Percentiles rank a stretch among this genome's conserved stretches.
Conservation (phyloP, 164 flowering plant species). For the Piper longum region DNA sequence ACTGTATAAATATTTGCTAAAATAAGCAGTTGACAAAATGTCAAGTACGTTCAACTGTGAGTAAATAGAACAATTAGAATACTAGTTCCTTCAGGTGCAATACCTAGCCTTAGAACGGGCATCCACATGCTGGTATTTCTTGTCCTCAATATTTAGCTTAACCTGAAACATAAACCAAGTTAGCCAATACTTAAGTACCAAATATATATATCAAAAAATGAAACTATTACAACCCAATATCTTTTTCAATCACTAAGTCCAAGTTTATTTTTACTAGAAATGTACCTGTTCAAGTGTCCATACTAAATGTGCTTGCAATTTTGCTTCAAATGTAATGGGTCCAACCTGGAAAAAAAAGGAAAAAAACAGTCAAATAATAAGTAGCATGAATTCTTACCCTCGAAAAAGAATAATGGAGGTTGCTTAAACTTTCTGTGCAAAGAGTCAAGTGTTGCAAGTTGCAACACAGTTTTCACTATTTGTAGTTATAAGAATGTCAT, state of each 20-base stretch:
- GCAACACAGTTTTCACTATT: not conserved
- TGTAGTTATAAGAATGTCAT: not conserved
- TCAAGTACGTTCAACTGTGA: not conserved
- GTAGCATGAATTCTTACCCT: not conserved
- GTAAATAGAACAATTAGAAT: not conserved
- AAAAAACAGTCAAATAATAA: not conserved
- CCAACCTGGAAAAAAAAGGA: slow-evolving; percentile 38
- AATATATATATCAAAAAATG: no score
- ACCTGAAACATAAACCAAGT: slow-evolving; percentile 37
- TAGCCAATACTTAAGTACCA: not conserved
- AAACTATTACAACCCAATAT: not conserved
- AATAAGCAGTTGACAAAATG: not conserved
- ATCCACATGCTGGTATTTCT: slow-evolving; percentile 68
- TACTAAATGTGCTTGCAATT: slow-evolving; percentile 76
- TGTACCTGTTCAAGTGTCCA: slow-evolving; percentile 67
- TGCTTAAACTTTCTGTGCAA: not conserved
- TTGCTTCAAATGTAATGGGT: slow-evolving; percentile 62
- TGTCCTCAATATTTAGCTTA: slow-evolving; percentile 52
- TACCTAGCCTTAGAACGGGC: slow-evolving; percentile 94
- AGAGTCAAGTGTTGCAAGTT: not conserved
- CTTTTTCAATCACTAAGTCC: not conserved
- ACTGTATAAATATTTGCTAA: not conserved
- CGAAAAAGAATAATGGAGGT: not conserved
- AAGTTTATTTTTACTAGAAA: not conserved
- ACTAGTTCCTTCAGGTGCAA: not conserved